Percentiles rank a stretch among this genome's conserved stretches.
Conservation (phyloP, 2,329 filamentous ascomycete genomes). For the Claviceps citrina region DNA sequence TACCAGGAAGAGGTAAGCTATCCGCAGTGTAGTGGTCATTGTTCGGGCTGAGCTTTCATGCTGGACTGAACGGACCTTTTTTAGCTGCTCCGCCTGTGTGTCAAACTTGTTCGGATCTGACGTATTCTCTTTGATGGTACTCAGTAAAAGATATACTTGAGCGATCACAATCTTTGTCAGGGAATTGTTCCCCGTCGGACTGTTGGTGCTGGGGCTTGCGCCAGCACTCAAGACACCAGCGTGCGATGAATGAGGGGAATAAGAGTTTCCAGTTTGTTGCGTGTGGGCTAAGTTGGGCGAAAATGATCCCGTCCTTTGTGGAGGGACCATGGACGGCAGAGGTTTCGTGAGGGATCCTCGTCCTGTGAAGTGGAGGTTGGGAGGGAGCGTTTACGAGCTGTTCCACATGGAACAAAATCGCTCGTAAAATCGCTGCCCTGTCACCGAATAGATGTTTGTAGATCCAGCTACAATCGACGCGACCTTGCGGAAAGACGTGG, state of each 20-base stretch:
- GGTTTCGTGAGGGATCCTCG: conserved; percentile 19
- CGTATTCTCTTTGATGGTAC: conserved; percentile 82
- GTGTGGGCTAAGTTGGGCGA: conserved; percentile 45
- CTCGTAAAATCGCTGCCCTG: conserved; percentile 6
- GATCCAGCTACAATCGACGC: neutral
- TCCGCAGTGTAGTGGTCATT: neutral
- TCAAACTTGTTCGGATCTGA: conserved; percentile 81
- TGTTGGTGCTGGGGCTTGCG: conserved; percentile 46
- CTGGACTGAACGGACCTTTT: conserved; percentile 50
- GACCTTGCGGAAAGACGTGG: neutral
- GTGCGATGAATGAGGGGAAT: conserved; percentile 43
- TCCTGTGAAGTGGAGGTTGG: conserved; percentile 18
- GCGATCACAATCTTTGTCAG: conserved; percentile 88
- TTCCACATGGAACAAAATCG: conserved; percentile 20
- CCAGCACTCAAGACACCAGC: conserved; percentile 41
- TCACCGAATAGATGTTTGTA: neutral
- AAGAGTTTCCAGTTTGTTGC: conserved; percentile 39
- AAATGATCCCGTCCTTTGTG: conserved; percentile 47
- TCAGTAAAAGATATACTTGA: conserved; percentile 86
- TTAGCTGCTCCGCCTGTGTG: conserved; percentile 76
- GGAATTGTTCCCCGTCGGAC: conserved; percentile 47
- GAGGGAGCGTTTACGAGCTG: conserved; percentile 12
- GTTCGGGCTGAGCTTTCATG: neutral
- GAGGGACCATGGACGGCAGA: conserved; percentile 38
- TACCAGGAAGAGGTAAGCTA: neutral